Evolutionary conservation across 2,329 filamentous ascomycete species (phyloP).

Genomic region (Pseudopyrenochaeta lycopersici): DNA sequence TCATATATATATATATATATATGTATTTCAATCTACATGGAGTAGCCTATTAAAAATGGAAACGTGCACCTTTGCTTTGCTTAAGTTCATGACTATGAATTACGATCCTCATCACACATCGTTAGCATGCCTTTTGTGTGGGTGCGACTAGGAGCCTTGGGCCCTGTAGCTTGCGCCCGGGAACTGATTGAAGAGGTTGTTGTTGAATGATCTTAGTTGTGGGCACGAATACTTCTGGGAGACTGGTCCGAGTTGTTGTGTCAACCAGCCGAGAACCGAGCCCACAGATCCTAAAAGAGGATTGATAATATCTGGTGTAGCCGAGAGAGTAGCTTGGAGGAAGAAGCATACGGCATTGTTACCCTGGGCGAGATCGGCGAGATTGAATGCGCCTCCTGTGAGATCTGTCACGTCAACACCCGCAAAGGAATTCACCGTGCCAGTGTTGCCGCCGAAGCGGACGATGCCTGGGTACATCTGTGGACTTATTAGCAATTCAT

Average conservation of each 20-base stretch:
- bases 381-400: constrained; percentile 27
- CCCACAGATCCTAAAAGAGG: constrained; percentile 23
- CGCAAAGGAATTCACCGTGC: constrained; percentile 24
- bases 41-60: too few relatives aligned
- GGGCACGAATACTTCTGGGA: constrained; percentile 19
- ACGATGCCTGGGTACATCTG: constrained; percentile 24
- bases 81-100: too few relatives aligned
- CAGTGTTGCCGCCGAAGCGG: constrained; percentile 30
- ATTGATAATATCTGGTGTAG: constrained; percentile 19
- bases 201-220: constrained; percentile 22
- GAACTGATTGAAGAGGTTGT: constrained; percentile 20
- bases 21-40: too few relatives aligned
- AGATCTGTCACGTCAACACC: constrained; percentile 25
- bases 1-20: too few relatives aligned
- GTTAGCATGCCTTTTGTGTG: neutral
- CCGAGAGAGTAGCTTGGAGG: constrained; percentile 22
- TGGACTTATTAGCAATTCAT: neutral
- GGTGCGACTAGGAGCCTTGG: neutral
- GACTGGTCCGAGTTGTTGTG: constrained; percentile 21
- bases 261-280: constrained; percentile 23
- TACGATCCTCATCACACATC: too few relatives aligned
- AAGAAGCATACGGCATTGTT: constrained; percentile 29
- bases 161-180: constrained; percentile 17
- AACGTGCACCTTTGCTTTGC: too few relatives aligned
- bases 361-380: constrained; percentile 17